These are phyloP conservation scores for Aquanectria penicillioides DNA, from an alignment of 2,329 filamentous ascomycete species.

Conservation along the genomic window DNA sequence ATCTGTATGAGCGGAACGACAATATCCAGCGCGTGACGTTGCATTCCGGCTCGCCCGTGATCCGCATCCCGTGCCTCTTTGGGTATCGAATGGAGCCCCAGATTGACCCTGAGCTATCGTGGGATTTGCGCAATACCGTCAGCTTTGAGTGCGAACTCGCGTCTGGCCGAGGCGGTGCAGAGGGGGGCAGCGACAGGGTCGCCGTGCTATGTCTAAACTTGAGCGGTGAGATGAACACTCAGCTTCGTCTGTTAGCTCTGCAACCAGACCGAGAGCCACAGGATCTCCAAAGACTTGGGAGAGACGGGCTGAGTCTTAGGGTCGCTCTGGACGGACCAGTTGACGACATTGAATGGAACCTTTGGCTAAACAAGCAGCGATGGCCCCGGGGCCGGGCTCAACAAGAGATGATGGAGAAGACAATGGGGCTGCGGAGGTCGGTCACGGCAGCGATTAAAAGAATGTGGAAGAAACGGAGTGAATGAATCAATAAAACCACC, in stretches of 20 bases:
- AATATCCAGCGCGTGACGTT: conserved; percentile 12
- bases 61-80: not conserved
- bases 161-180: not conserved
- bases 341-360: conserved; percentile 1
- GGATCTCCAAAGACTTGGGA: not conserved
- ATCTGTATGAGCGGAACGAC: conserved; percentile 6
- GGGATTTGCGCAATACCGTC: not conserved
- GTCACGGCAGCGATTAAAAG: too few species aligned
- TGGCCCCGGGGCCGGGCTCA: too few species aligned
- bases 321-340: conserved; percentile 18
- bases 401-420: too few species aligned
- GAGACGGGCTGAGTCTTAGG: not conserved
- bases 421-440: too few species aligned
- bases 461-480: too few species aligned
- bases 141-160: conserved; percentile 13
- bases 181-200: not conserved
- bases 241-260: conserved; percentile 1
- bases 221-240: not conserved
- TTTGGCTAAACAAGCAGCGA: too few species aligned
- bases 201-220: conserved; percentile 10
- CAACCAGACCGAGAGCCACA: not conserved
- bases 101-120: not conserved
- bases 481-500: too few species aligned
- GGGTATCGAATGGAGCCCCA: not conserved
- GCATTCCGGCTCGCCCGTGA: conserved; percentile 1